Evolutionary conservation across 371 early-diverging fungal genomes (phyloP).

Genomic region (Mucor piriformis): DNA sequence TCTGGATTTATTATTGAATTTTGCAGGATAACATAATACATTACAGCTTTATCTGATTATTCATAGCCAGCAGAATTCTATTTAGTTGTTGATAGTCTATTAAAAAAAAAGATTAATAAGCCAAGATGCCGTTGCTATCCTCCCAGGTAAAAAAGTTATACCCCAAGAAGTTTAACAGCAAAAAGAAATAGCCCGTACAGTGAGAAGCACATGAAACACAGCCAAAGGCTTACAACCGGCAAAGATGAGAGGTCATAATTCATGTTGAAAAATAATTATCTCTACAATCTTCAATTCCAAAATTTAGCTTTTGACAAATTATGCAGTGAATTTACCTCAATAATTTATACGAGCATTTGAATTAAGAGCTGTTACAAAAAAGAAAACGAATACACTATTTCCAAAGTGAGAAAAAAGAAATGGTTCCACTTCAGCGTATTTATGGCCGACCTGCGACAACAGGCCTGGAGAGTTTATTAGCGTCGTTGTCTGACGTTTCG

Average conservation of each 20-base stretch:
- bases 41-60: no score
- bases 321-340: no score
- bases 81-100: conserved; percentile 6
- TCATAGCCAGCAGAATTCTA: conserved; percentile 8
- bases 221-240: conserved; percentile 14
- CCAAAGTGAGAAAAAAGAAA: no score
- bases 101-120: background rate
- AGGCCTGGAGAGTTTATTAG: no score
- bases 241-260: conserved; percentile 10
- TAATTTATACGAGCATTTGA: no score
- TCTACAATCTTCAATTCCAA: background rate
- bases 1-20: conserved; percentile 18
- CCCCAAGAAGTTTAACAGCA: conserved; percentile 9
- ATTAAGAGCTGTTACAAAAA: no score
- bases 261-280: conserved; percentile 14
- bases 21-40: conserved; percentile 7
- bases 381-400: no score
- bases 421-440: no score
- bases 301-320: no score
- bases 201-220: conserved; percentile 14
- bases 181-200: conserved; percentile 13
- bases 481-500: no score
- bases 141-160: conserved; percentile 12
- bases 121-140: conserved; percentile 12
- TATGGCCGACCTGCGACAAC: no score